Base-by-base conservation (phyloP, 495 filamentous ascomycete species). In the Hyaloscypha bicolor region DNA sequence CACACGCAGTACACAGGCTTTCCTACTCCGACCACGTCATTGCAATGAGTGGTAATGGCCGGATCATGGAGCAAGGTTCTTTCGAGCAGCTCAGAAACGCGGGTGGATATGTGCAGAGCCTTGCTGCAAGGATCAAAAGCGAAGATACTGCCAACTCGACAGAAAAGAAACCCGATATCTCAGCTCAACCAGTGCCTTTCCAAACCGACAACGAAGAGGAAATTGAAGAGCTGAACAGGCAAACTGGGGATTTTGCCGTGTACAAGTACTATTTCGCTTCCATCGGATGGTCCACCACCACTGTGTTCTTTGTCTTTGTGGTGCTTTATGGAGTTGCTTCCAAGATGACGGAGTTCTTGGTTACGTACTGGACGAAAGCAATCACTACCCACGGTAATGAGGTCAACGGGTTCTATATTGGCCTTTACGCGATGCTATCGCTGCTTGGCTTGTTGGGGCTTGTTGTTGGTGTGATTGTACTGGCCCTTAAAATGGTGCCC, bases 211-310 rank as follows among this genome's bases (percentile, higher is more conserved):
- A 29, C 1, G 55, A 65, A 25, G 29, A 63, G 6, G 22, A 51
- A 4, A 48, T 65, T 6, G 35, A 52, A 21, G 73, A 77, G 19
- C 56, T 71, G 3, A 66, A 72, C 19, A 55, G 77, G 19, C 74
- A 75, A 55, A 80, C 82, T 1, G 86, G 86, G 1, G 86, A 90
- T 64, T 67, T 85, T 0, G 74, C 84, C 0, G 80, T 88, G 45
- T 90, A 90, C 70, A 64, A 35, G 25, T 69, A 71, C 60, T 73
- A 73, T 56, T 69, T 71, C 37, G n/a, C 19, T 0, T 62, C 67
- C 4, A 64, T 70, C n/a, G 71, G 71, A 0, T 59, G 55, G 37
- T 29, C 16, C 12, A 35, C 9, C 9, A 65, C 37, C 22, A 2
- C 32, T 9, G 11, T 64, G 0, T 71, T 67, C 33, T 51, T 62